Evolutionary conservation across 441 rosid species (phyloP).

Genomic region (Cnidoscolus chayamansa): DNA sequence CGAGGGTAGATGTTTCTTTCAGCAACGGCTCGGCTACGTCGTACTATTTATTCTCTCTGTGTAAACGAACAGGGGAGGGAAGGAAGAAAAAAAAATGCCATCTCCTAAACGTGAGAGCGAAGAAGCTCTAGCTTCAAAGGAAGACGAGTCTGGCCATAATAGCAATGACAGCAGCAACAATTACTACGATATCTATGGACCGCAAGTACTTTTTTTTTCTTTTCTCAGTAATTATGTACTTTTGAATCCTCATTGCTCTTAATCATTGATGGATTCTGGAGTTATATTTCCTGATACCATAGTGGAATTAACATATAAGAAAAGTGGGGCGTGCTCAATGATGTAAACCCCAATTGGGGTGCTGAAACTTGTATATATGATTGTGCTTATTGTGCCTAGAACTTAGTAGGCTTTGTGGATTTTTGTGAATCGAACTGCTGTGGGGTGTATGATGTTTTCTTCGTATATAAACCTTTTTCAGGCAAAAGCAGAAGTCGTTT

Average conservation of each 20-base stretch:
- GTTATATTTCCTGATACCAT: too few relatives aligned
- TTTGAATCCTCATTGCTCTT: neutral
- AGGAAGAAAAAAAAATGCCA: conserved; percentile 27
- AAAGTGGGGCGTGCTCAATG: neutral
- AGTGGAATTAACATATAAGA: neutral
- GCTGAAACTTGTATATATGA: neutral
- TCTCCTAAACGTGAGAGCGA: conserved; percentile 33
- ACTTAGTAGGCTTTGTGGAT: neutral
- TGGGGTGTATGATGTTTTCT: neutral
- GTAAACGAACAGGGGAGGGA: neutral
- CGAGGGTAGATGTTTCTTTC: too few relatives aligned
- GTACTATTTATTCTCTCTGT: neutral
- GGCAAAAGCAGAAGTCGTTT: conserved; percentile 80
- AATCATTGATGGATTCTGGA: neutral
- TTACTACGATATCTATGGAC: conserved; percentile 70
- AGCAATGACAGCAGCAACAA: conserved; percentile 14
- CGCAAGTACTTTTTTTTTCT: conserved; percentile 36
- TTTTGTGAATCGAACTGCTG: neutral
- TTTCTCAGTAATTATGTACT: neutral
- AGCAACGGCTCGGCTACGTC: too few relatives aligned
- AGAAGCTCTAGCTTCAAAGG: conserved; percentile 31
- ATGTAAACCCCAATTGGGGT: neutral
- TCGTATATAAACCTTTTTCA: conserved; percentile 28
- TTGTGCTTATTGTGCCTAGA: neutral
- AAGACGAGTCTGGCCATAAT: conserved; percentile 25